Evolutionary conservation across 2,329 filamentous ascomycete genomes (phyloP), one percentile per base, ranked within the genome.

Genomic region (Endothia cerciana): DNA sequence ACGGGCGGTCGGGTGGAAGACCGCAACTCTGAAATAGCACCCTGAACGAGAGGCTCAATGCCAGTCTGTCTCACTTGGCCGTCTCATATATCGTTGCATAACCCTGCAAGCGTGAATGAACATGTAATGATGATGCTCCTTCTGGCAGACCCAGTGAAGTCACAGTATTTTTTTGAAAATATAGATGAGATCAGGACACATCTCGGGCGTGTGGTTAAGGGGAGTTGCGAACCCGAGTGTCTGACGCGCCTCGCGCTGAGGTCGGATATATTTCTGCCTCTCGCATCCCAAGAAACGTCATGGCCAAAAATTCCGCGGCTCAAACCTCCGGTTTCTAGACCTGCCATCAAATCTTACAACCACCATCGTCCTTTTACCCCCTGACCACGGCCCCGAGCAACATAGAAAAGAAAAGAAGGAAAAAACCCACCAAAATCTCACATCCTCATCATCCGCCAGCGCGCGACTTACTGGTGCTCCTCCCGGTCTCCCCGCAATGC

Each of bases 271-370:
- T 49, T 2, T 28, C 8, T 49, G 7, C 15, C 22, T 51, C 47
- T 51, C 47, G n/a, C n/a, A 28, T 36, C 19, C 28, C 30, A 19
- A 36, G 51, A 55, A 55, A 55, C 51, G 51, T 55, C 51, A 55
- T 36, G 17, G 4, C 51, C n/a, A n/a, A n/a, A 3, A 30, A 10
- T 55, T 30, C 19, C 51, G 30, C 51, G 51, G 36, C 51, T 36
- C 15, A 33, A 19, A 36, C 25, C 51, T 55, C 30, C 15, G 5
- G 11, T 13, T 55, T 36, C 51, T 36, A 2, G 30, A 28, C 22
- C 51, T 19, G 3, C 51, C 13, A 17, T 43, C 41, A 43, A 43
- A 17, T n/a, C 41, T 43, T 11, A 43, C 41, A 15, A 17, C 19
- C 41, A 43, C 19, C 41, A 43, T n/a, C n/a, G n/a, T n/a, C n/a